Evolutionary conservation across 2,329 filamentous ascomycete species (phyloP), one percentile per base, ranked within the genome.

Genomic region (Penicillium sp.): DNA sequence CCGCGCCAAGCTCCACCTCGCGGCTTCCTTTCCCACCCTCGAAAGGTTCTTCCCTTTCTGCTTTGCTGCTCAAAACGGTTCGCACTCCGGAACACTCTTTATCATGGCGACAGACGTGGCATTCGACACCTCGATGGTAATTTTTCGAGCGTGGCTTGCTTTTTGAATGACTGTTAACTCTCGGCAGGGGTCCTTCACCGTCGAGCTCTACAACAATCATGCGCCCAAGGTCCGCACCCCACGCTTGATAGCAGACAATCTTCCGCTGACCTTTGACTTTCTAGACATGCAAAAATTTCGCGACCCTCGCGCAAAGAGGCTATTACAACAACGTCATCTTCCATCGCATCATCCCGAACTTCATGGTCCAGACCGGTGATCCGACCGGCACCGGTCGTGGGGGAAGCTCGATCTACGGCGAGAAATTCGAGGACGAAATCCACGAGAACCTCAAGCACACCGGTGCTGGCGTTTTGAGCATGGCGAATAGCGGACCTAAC

Each of bases 281-380:
- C 25, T 61, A 86, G 69, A 91, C 90, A 23, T 95, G 89, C 80
- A 81, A 80, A 53, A 95, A 97, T 79, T 97, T 97, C 75, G 69
- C 79, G 24, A 88, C 87, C 4, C 88, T 97, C 45, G 83, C 84
- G 18, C 76, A 81, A 54, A 81, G 90, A 60, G 88, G 88, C 60
- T 97, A 96, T 81, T 98, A 95, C 81, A 82, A 93, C 75, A 77
- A 74, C 67, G 82, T 88, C 52, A 75, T 91, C 65, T 92, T 97
- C 79, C 93, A 97, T 77, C 90, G 93, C 69, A 85, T 97, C 62
- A 97, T 98, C 66, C 84, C 89, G 45, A 83, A 89, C 72, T 98
- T 98, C 78, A 97, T 98, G 92, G 80, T 95, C 50, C 92, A 97
- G 75, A 88, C 87, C 54, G 91, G 92, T 51, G 93, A 98, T 70